A percentile compares a stretch with the other conserved stretches of the same genome.
Conservation (phyloP, 371 early-diverging fungal genomes). For the Apophysomyces trapeziformis region DNA sequence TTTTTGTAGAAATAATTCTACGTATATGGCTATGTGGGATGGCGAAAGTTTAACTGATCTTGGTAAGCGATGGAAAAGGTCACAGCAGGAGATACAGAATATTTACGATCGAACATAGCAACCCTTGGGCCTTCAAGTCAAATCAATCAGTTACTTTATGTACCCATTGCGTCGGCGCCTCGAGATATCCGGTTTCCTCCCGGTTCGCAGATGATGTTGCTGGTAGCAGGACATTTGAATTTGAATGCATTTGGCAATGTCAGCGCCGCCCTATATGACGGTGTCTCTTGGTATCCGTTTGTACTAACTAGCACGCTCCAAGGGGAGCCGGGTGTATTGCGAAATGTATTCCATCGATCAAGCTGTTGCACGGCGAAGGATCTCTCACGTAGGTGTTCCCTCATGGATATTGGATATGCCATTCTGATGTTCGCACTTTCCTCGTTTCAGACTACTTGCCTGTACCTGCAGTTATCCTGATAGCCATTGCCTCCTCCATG, state of each 20-base stretch:
- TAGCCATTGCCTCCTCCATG: constrained; percentile 76
- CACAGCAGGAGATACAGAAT: neutral
- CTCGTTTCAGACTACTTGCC: constrained; percentile 45
- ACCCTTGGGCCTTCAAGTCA: constrained; percentile 22
- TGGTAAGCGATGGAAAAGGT: constrained; percentile 13
- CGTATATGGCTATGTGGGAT: constrained; percentile 26
- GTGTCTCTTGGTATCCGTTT: constrained; percentile 66
- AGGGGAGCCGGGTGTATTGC: constrained; percentile 34
- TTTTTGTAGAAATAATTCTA: constrained; percentile 8
- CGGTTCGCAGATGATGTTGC: constrained; percentile 39
- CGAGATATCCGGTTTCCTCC: constrained; percentile 32
- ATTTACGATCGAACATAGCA: neutral
- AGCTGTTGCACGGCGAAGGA: constrained; percentile 27
- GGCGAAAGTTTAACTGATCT: constrained; percentile 19
- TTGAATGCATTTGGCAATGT: constrained; percentile 47
- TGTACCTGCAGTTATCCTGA: constrained; percentile 69
- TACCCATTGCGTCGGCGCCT: constrained; percentile 29
- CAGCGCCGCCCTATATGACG: constrained; percentile 69
- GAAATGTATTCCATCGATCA: constrained; percentile 31
- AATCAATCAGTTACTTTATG: constrained; percentile 36
- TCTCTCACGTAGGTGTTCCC: constrained; percentile 28
- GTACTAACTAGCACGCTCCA: constrained; percentile 47
- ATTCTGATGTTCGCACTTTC: no score
- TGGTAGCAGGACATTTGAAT: constrained; percentile 58
- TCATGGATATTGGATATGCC: no score